Evolutionary conservation across 2,329 filamentous ascomycete species (phyloP).

Genomic region (Hypoxylon sp.): DNA sequence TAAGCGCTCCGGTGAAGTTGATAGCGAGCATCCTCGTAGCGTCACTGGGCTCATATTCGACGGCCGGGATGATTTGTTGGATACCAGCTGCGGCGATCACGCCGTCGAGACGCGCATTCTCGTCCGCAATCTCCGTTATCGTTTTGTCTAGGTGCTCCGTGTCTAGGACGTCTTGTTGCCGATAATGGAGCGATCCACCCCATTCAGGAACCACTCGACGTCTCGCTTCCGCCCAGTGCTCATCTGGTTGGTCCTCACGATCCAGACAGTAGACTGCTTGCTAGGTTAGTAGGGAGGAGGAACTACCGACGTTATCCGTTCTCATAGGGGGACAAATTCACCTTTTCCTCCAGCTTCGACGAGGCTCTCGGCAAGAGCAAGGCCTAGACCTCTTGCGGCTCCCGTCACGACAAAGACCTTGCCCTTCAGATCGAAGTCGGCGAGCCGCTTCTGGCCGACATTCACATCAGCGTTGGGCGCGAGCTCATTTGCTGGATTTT

Average conservation of each 20-base stretch:
- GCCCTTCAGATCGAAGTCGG: slow-evolving; percentile 77
- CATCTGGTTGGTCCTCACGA: slow-evolving; percentile 63
- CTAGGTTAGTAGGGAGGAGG: slow-evolving; percentile 11
- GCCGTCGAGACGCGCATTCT: slow-evolving; percentile 75
- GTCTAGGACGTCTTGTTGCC: slow-evolving; percentile 77
- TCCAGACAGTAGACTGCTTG: slow-evolving; percentile 70
- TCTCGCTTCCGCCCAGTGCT: slow-evolving; percentile 74
- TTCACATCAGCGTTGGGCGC: slow-evolving; percentile 46
- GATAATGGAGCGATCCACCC: slow-evolving; percentile 76
- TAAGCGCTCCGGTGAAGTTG: slow-evolving; percentile 78
- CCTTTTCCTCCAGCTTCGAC: slow-evolving; percentile 80
- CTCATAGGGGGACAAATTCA: slow-evolving; percentile 46
- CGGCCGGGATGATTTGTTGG: slow-evolving; percentile 76
- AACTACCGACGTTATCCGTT: neutral
- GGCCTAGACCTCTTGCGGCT: slow-evolving; percentile 78
- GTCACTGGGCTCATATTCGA: slow-evolving; percentile 73
- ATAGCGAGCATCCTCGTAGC: slow-evolving; percentile 77
- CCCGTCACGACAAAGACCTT: slow-evolving; percentile 80
- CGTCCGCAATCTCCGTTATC: slow-evolving; percentile 72
- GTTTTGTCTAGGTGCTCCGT: slow-evolving; percentile 69
- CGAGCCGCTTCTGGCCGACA: slow-evolving; percentile 60
- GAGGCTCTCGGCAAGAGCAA: slow-evolving; percentile 80
- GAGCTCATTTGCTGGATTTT: slow-evolving; percentile 45
- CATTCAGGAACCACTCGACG: slow-evolving; percentile 70
- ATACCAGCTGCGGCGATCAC: slow-evolving; percentile 77